Evolutionary conservation across 1,284 basidiomycete genomes (phyloP), one percentile per base, ranked within the genome.

Genomic region (Cryptococcus floricola): DNA sequence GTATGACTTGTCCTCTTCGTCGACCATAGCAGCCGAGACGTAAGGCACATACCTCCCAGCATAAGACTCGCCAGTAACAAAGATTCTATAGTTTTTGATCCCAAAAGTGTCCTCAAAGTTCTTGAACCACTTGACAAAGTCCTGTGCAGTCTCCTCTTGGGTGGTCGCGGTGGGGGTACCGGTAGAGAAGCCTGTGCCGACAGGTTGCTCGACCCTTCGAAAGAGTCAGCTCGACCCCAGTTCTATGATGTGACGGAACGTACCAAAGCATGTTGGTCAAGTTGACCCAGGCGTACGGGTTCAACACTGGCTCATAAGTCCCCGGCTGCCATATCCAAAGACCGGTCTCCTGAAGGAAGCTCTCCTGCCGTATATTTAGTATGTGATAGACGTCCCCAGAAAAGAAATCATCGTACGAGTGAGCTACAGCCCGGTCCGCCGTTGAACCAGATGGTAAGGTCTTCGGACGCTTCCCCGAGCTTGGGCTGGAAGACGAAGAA

Each of bases 261-360:
- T 27, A 62, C 59, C 59, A 66, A 4, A 66, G 61, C 58, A 72
- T 64, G 56, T 72, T 68, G 28, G 68, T 67, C 14, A 90, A 77
- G 66, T 91, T 90, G 1, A 87, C 88, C 88, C 88, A 91, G 66
- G 86, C 86, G 69, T 83, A 83, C 59, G 85, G 81, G 62, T 91
- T 92, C 2, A 75, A 76, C 0, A 82, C 85, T 1, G 87, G 83
- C 53, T 81, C 80, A 3, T 84, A 85, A 60, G 83, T 83, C 2
- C 88, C 88, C 47, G 65, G 78, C 5, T 81, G 76, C 87, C 88
- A 88, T 31, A 77, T 79, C 69, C 89, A 80, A 0, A 86, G 87
- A 82, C 90, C 90, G 65, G 89, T 89, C 73, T 92, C 90, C 71
- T 90, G 86, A 13, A 89, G 72, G 37, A 87, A 75, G 6, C 89